phyloP scores from a whole-genome alignment of 1,139 yeast species.

The Nakaseomyces sp. region DNA sequence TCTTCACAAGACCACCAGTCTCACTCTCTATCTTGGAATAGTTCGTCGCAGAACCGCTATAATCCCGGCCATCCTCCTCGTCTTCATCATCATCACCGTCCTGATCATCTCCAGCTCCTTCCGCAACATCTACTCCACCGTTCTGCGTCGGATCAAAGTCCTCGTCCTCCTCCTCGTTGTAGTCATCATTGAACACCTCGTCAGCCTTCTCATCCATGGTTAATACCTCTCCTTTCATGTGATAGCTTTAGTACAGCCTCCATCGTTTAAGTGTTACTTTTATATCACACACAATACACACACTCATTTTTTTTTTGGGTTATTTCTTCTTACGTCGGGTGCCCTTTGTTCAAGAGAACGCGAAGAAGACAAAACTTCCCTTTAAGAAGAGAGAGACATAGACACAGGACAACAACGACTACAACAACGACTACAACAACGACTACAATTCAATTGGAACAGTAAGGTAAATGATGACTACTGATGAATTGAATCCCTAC shows the following conservation, averaged over 20 bases:
- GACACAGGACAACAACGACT: no score
- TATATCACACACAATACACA: no score
- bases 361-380: no score
- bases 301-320: background rate
- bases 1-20: conserved; percentile 47
- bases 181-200: no score
- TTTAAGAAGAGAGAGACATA: no score
- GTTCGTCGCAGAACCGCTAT: conserved; percentile 30
- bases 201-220: no score
- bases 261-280: background rate
- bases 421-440: no score
- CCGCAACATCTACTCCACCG: background rate
- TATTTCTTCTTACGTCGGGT: no score
- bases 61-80: conserved; percentile 28
- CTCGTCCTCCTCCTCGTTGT: conserved; percentile 57
- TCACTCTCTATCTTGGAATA: conserved; percentile 42
- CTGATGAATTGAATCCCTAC: background rate
- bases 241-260: no score
- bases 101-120: conserved; percentile 16
- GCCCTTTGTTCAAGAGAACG: background rate
- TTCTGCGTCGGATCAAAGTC: conserved; percentile 45
- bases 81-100: conserved; percentile 21
- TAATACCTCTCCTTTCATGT: no score
- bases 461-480: background rate
- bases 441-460: no score